Conservation (phyloP, 768 basidiomycete genomes). For the Macrocybe gigantea region DNA sequence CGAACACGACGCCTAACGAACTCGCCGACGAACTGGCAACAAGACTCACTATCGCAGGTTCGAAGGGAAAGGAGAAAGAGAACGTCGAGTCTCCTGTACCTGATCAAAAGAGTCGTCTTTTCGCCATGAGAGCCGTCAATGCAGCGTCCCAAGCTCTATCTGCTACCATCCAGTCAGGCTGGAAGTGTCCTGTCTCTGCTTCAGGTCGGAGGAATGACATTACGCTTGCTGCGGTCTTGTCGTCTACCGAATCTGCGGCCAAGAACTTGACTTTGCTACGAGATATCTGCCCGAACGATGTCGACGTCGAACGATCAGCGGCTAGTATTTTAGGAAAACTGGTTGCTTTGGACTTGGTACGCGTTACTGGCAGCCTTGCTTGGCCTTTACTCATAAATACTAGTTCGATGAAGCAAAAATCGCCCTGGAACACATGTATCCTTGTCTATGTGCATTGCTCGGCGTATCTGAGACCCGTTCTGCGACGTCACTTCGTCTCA, state of each 20-base stretch:
- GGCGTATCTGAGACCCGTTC: conserved; percentile 8
- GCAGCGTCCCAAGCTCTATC: conserved; percentile 53
- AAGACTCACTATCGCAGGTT: conserved; percentile 19
- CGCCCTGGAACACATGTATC: conserved; percentile 40
- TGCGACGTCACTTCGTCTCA: conserved; percentile 18
- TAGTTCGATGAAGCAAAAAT: conserved; percentile 50
- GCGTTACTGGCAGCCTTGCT: conserved; percentile 18
- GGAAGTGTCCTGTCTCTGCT: conserved; percentile 39
- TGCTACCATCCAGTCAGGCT: conserved; percentile 46
- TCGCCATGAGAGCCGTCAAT: conserved; percentile 64
- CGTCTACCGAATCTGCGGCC: conserved; percentile 32
- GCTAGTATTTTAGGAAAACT: conserved; percentile 63
- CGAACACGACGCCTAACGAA: conserved; percentile 10
- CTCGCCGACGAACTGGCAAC: conserved; percentile 23
- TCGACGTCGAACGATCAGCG: conserved; percentile 74
- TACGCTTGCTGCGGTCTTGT: conserved; percentile 25
- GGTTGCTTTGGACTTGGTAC: conserved; percentile 63
- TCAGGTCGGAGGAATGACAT: conserved; percentile 17
- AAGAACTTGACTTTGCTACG: conserved; percentile 45
- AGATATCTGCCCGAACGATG: conserved; percentile 32
- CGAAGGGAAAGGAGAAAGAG: conserved; percentile 25
- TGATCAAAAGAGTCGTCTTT: conserved; percentile 30
- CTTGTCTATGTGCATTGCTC: conserved; percentile 32
- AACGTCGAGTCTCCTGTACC: conserved; percentile 4
- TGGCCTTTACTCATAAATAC: conserved; percentile 2